These are phyloP conservation scores for Fusarium stilboides DNA, from an alignment of 2,329 filamentous ascomycete genomes.

Conservation along the genomic window DNA sequence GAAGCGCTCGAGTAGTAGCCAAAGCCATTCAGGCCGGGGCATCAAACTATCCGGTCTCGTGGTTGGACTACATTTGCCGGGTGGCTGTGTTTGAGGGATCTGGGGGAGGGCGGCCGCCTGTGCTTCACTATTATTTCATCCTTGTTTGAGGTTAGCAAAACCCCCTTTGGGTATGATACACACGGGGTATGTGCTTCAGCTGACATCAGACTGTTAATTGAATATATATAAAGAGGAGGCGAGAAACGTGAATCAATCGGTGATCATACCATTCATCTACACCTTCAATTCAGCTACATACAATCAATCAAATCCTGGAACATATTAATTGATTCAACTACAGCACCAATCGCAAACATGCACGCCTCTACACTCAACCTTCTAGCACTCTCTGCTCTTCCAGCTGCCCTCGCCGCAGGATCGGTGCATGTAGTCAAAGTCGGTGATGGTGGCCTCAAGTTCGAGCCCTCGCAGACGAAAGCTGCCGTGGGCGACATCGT, in stretches of 20 bases:
- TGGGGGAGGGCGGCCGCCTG: constrained; percentile 27
- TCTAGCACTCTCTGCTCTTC: constrained; percentile 32
- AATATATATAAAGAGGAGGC: constrained; percentile 28
- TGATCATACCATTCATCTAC: constrained; percentile 7
- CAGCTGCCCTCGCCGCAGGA: constrained; percentile 28
- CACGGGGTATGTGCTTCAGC: constrained; percentile 12
- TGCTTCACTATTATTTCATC: constrained; percentile 42
- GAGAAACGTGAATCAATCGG: constrained; percentile 1
- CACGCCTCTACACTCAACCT: constrained; percentile 30
- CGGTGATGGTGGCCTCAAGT: constrained; percentile 57
- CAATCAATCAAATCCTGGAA: neutral
- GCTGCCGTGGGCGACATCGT: constrained; percentile 65
- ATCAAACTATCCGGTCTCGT: constrained; percentile 36
- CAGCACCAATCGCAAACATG: constrained; percentile 29
- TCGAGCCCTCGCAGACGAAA: constrained; percentile 65
- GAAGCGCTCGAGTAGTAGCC: constrained; percentile 24
- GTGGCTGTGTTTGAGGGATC: constrained; percentile 29
- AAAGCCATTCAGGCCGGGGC: constrained; percentile 27
- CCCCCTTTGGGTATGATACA: constrained; percentile 5
- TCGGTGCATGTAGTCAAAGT: constrained; percentile 46
- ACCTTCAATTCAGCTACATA: neutral
- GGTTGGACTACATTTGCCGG: constrained; percentile 9
- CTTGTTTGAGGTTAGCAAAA: constrained; percentile 37
- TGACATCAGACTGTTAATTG: constrained; percentile 10
- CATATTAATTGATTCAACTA: neutral